Conservation (phyloP, 2,329 filamentous ascomycete genomes). For the Cladosporium oxysporum region DNA sequence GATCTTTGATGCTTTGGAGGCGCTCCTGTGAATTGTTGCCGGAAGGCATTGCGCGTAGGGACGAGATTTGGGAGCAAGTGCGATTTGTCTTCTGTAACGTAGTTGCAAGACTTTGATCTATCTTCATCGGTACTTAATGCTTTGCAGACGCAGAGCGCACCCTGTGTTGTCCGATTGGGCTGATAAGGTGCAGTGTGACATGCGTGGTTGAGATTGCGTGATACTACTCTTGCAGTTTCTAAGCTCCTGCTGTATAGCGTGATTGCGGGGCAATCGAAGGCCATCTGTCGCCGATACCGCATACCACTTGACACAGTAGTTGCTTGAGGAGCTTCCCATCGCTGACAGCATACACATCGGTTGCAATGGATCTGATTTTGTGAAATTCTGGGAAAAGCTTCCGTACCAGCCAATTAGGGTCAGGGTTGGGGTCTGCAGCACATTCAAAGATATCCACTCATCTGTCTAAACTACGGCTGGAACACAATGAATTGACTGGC, state of each 20-base stretch:
- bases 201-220: slow-evolving; percentile 19
- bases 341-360: background rate
- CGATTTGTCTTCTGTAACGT: background rate
- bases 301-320: background rate
- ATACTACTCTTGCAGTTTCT: background rate
- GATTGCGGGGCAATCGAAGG: slow-evolving; percentile 4
- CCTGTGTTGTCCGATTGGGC: background rate
- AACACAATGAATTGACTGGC: too few relatives aligned
- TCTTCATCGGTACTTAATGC: background rate
- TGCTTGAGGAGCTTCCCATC: background rate
- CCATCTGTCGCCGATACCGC: slow-evolving; percentile 6
- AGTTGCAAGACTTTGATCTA: background rate
- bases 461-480: too few relatives aligned
- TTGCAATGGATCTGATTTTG: background rate
- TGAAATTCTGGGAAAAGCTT: background rate
- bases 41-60: background rate
- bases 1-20: background rate
- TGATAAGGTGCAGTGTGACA: background rate
- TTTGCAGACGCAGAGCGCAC: background rate
- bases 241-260: slow-evolving; percentile 12
- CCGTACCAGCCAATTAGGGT: too few relatives aligned
- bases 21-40: background rate
- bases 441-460: too few relatives aligned
- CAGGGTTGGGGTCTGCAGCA: too few relatives aligned
- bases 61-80: background rate